A percentile compares a stretch with the other conserved stretches of the same genome.
These are phyloP conservation scores for Peribolospora kevripleyi DNA, from an alignment of 768 basidiomycete genomes.

Conservation along the genomic window DNA sequence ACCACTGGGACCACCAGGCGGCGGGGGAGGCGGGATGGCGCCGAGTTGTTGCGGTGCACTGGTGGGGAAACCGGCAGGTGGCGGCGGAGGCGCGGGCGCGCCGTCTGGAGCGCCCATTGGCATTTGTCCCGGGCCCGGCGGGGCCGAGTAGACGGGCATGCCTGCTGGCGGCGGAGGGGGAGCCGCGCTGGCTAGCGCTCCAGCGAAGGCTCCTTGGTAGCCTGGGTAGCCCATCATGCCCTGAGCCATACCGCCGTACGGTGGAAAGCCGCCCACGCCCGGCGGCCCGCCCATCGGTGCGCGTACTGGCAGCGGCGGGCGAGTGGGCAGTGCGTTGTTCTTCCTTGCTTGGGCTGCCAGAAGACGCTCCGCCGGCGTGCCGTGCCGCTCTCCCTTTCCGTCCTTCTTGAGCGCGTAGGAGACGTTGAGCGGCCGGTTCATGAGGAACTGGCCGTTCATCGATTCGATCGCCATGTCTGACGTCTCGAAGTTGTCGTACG, in stretches of 20 bases:
- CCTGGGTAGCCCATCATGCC: constrained; percentile 1
- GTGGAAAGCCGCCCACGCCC: not conserved
- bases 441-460: constrained; percentile 92
- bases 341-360: constrained; percentile 87
- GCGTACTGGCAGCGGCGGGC: constrained; percentile 59
- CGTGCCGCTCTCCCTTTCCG: constrained; percentile 91
- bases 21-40: not conserved
- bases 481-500: constrained; percentile 91
- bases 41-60: not conserved
- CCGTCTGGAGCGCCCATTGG: not conserved
- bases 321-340: constrained; percentile 68
- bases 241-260: not conserved
- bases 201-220: not conserved
- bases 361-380: constrained; percentile 84
- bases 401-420: constrained; percentile 99
- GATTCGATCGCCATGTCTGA: constrained; percentile 88
- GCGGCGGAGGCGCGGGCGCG: constrained; percentile 3
- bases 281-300: constrained; percentile 27
- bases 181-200: not conserved
- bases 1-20: not conserved
- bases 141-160: not conserved
- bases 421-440: constrained; percentile 92
- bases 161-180: not conserved
- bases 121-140: not conserved
- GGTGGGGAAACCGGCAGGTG: not conserved